phyloP scores from a whole-genome alignment of 352 stramenopile species.

The Phytophthora syringae region DNA sequence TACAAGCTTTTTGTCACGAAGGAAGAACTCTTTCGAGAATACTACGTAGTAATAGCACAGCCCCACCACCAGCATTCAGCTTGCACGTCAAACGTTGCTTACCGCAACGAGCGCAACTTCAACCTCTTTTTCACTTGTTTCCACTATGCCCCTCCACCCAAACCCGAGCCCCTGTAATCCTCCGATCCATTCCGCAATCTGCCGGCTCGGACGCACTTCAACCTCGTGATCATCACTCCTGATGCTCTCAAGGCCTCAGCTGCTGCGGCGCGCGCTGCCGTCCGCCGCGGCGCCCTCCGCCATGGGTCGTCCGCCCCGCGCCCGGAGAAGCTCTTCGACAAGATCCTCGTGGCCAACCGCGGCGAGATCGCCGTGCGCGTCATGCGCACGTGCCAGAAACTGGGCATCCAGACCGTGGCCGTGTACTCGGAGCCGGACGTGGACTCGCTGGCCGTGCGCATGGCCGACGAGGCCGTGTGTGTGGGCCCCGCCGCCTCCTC shows the following conservation, averaged over 20 bases:
- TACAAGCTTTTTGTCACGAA: no score
- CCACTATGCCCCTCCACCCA: slow-evolving; percentile 14
- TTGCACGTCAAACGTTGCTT: no score
- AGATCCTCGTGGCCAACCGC: slow-evolving; percentile 93
- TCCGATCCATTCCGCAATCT: not conserved
- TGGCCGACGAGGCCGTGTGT: slow-evolving; percentile 84
- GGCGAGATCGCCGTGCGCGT: slow-evolving; percentile 95
- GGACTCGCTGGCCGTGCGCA: slow-evolving; percentile 81
- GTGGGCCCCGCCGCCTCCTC: slow-evolving; percentile 75
- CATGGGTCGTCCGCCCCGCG: slow-evolving; percentile 8
- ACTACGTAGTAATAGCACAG: no score
- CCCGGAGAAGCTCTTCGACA: slow-evolving; percentile 89
- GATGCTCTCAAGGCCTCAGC: slow-evolving; percentile 38
- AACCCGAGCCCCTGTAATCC: not conserved
- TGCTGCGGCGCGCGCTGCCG: slow-evolving; percentile 23
- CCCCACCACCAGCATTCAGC: no score
- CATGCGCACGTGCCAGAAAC: slow-evolving; percentile 87
- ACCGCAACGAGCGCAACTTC: not conserved
- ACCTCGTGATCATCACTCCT: slow-evolving; percentile 29
- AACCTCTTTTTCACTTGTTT: not conserved
- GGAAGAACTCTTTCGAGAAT: no score
- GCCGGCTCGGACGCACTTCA: slow-evolving; percentile 15
- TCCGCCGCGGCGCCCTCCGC: not conserved
- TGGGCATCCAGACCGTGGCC: slow-evolving; percentile 95
- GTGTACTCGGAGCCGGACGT: slow-evolving; percentile 94